Conservation (phyloP, 2,329 filamentous ascomycete species). For the Aspergillus ochraceus region DNA sequence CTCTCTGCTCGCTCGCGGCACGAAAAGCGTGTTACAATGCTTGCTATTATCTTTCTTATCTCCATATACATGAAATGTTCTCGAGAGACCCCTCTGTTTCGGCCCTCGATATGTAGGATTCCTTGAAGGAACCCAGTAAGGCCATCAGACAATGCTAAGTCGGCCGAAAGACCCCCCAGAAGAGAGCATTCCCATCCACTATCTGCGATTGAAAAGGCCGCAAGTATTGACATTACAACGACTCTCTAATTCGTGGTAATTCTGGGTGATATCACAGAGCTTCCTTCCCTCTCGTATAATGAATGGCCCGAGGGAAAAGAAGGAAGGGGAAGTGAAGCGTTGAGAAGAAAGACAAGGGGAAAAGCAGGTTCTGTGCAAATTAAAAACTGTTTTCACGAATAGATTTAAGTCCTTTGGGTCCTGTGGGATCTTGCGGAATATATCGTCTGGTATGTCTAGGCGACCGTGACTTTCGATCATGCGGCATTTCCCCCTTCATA, state of each 20-base stretch:
- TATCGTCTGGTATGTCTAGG: constrained; percentile 10
- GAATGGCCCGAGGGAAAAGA: no score
- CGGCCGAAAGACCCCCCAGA: neutral
- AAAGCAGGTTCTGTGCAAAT: neutral
- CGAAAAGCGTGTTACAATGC: no score
- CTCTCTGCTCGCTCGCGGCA: no score
- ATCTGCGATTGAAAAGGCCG: neutral
- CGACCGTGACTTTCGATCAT: constrained; percentile 4
- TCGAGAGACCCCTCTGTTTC: no score
- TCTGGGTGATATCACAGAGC: no score
- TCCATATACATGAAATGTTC: no score
- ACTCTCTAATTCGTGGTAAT: no score
- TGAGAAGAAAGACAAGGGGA: no score
- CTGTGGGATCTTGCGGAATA: constrained; percentile 1
- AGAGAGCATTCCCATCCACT: neutral
- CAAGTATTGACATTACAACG: neutral
- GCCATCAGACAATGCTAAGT: neutral
- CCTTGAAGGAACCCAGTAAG: neutral
- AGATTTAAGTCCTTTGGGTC: constrained; percentile 1
- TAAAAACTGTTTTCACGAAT: constrained; percentile 7
- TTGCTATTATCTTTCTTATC: no score
- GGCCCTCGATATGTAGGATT: no score
- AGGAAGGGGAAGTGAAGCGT: no score
- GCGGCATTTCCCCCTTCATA: constrained; percentile 26
- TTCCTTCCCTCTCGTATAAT: no score